Evolutionary conservation across 495 filamentous ascomycete species (phyloP), one percentile per base, ranked within the genome.

Genomic region (Penicillium silybi): DNA sequence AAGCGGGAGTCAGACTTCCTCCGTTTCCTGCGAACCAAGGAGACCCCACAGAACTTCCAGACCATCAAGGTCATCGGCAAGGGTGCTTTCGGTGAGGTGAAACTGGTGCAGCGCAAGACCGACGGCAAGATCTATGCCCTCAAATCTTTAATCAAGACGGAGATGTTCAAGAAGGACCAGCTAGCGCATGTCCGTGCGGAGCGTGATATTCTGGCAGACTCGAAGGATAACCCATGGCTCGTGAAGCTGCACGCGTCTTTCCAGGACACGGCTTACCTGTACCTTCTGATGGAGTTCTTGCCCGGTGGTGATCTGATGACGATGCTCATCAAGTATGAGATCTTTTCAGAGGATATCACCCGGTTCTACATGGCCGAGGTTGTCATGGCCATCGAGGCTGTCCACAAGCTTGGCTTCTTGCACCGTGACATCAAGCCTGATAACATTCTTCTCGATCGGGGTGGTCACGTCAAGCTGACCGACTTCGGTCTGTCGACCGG

Each of bases 101-200:
- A 92, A 69, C 79, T 99, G 49, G 93, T 99, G 52, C 89, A 93
- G 71, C 86, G 95, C 73, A 95, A 91, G 78, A 81, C 85, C n/a
- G 93, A 97, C 61, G 89, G 89, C 67, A 95, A 95, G 70, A 91
- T 97, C 51, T 99, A 97, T 63, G 93, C 93, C 40, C 86, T 99
- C 76, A 99, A 99, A 76, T 96, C 92, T 27, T 76, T 99, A 48
- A 86, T 97, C 70, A 99, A 99, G 80, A 86, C 88, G 6, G 93
- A 99, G 69, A 99, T 99, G 93, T 96, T 95, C 76, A 97, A 96
- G 78, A 97, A 96, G 75, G 95, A 99, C 62, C 93, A 99, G 69
- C 74, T 99, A 50, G 93, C 93, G n/a, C 93, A 99, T 73, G 93
- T 99, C 44, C 91, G 95, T 52, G 89, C 93, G 15, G 93, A 99